Evolutionary conservation across 192 early-diverging fungal species (phyloP), one percentile per base, ranked within the genome.

Genomic region (Coemansia sp.): DNA sequence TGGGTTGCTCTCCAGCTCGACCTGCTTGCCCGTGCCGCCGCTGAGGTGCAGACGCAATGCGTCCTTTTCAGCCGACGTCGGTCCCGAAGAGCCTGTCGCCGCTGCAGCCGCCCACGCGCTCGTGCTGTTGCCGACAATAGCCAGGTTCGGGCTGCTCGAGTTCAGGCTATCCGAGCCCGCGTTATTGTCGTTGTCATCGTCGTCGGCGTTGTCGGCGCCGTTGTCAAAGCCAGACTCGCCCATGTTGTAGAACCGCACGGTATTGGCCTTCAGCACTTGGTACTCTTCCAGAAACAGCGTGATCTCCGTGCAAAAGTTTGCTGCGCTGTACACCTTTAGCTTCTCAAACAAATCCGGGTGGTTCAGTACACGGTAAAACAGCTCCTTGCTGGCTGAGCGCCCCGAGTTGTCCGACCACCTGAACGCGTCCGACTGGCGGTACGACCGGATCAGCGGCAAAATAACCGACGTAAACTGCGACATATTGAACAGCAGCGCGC

Each of bases 211-310:
- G 6, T 11, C 58, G 23, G 44, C 59, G 50, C 66, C 71, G 42
- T 73, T 62, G 35, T 73, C 71, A 47, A 80, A 80, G 5, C 67
- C 67, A 30, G 72, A 60, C 56, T 80, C 77, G 42, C 68, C 77
- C 14, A 80, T 80, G 44, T 80, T 80, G 65, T 74, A 80, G 58
- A 80, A 80, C 50, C 71, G 67, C 50, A 80, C 72, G 8, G 77
- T 73, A 45, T 71, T 74, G 40, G 71, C 71, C 54, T 82, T 82
- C 47, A 82, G 81, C 45, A 71, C 65, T 33, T 79, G 75, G 60
- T 82, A 82, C 59, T 82, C 76, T 43, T 82, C 81, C 7, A 82
- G 56, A 52, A 82, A 82, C 56, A 79, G 50, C 18, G 76, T 74
- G 45, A 82, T 65, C 35, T 79, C 75, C 1, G 76, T 69, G 30